A percentile compares a stretch with the other conserved stretches of the same genome.
Conservation (phyloP, 345 rosid genomes). For the Gossypium sturtianum region DNA sequence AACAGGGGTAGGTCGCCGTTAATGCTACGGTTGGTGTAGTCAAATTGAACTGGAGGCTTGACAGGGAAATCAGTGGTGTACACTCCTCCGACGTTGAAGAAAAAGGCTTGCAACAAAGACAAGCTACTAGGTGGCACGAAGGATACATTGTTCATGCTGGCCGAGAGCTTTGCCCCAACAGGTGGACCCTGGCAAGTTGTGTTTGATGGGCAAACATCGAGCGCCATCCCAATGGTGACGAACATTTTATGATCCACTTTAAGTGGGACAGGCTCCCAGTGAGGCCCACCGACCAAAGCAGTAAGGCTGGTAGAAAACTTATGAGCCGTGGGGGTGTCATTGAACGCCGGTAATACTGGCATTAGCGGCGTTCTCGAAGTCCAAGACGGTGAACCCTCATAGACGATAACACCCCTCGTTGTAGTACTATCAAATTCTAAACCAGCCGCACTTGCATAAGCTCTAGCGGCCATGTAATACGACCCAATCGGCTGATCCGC, state of each 20-base stretch:
- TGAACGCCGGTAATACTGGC: slow-evolving; percentile 59
- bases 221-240: slow-evolving; percentile 51
- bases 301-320: slow-evolving; percentile 52
- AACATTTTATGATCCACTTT: slow-evolving; percentile 64
- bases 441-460: slow-evolving; percentile 44
- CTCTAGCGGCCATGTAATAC: slow-evolving; percentile 74
- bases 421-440: slow-evolving; percentile 42
- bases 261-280: slow-evolving; percentile 56
- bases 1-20: slow-evolving; percentile 21
- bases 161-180: slow-evolving; percentile 35
- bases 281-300: slow-evolving; percentile 36
- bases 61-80: slow-evolving; percentile 65
- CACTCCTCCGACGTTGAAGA: slow-evolving; percentile 40
- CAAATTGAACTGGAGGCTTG: slow-evolving; percentile 50
- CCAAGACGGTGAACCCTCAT: slow-evolving; percentile 21
- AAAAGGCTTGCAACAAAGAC: slow-evolving; percentile 64
- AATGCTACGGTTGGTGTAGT: slow-evolving; percentile 49
- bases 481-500: slow-evolving; percentile 55
- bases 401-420: slow-evolving; percentile 56
- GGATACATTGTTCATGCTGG: slow-evolving; percentile 78
- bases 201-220: slow-evolving; percentile 40
- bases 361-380: slow-evolving; percentile 30
- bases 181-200: slow-evolving; percentile 29
- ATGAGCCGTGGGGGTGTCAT: slow-evolving; percentile 63
- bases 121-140: slow-evolving; percentile 41